Evolutionary conservation across 2,329 filamentous ascomycete genomes (phyloP).

Genomic region (Thielaviopsis punctulata): DNA sequence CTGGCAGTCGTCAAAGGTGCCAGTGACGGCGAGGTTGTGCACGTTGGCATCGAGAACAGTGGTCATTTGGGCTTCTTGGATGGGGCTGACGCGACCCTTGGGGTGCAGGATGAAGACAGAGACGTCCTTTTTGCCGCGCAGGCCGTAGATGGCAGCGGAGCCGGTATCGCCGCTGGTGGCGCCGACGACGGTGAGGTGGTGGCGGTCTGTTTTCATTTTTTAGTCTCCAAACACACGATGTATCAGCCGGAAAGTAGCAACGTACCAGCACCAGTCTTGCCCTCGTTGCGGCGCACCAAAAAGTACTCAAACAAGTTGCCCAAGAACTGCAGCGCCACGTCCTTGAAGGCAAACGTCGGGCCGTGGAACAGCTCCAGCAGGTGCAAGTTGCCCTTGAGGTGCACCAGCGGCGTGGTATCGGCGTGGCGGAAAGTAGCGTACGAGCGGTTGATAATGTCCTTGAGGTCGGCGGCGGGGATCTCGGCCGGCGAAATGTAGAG

Average conservation of each 20-base stretch:
- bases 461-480: conserved; percentile 65
- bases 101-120: conserved; percentile 91
- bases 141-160: conserved; percentile 87
- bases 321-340: conserved; percentile 70
- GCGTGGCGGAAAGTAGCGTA: conserved; percentile 77
- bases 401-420: conserved; percentile 62
- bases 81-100: conserved; percentile 73
- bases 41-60: conserved; percentile 82
- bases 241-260: not conserved
- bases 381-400: conserved; percentile 65
- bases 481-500: conserved; percentile 74
- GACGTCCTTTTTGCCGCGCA: conserved; percentile 90
- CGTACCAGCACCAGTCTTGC: conserved; percentile 41
- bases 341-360: conserved; percentile 90
- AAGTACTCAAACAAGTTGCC: conserved; percentile 95
- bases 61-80: conserved; percentile 96
- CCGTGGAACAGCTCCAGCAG: conserved; percentile 93
- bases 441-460: conserved; percentile 64
- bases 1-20: conserved; percentile 94
- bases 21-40: conserved; percentile 76
- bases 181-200: conserved; percentile 73
- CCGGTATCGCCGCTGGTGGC: conserved; percentile 82
- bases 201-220: conserved; percentile 33
- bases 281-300: conserved; percentile 53
- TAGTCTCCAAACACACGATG: not conserved